These are phyloP conservation scores for Chamaecrista fasciculata DNA, from an alignment of 306 rosid genomes.

Conservation along the genomic window DNA sequence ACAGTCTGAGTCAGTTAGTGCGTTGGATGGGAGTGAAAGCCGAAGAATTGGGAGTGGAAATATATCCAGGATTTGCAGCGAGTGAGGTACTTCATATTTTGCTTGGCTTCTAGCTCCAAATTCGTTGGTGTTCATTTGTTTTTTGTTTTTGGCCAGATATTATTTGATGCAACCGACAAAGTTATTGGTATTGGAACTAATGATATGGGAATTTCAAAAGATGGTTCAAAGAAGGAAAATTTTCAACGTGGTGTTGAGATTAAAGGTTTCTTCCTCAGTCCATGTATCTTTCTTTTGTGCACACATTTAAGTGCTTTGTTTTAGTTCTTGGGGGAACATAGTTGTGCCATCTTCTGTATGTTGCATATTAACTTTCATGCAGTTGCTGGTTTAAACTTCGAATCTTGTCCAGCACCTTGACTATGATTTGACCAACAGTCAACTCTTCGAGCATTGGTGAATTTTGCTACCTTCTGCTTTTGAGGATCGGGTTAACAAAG, in stretches of 20 bases:
- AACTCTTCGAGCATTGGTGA: constrained; percentile 9
- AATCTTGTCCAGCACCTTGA: constrained; percentile 18
- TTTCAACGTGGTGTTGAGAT: constrained; percentile 81
- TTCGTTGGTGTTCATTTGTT: constrained; percentile 19
- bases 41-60: constrained; percentile 92
- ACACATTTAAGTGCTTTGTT: constrained; percentile 5
- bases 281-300: constrained; percentile 23
- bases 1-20: constrained; percentile 85
- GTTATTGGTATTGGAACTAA: constrained; percentile 89
- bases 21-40: constrained; percentile 98
- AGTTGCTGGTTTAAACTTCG: not conserved
- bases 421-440: constrained; percentile 15
- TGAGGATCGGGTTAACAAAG: not conserved
- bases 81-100: constrained; percentile 64
- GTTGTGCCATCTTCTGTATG: not conserved
- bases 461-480: not conserved
- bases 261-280: constrained; percentile 65
- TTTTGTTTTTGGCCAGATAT: constrained; percentile 52
- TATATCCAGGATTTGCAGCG: constrained; percentile 96
- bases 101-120: constrained; percentile 21
- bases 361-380: not conserved
- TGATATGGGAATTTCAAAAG: constrained; percentile 93
- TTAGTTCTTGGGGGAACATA: constrained; percentile 1
- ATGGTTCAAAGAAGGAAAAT: constrained; percentile 84
- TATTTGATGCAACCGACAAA: constrained; percentile 59